phyloP scores from a whole-genome alignment of 2,329 filamentous ascomycete species.

The Calonectria hongkongensis region DNA sequence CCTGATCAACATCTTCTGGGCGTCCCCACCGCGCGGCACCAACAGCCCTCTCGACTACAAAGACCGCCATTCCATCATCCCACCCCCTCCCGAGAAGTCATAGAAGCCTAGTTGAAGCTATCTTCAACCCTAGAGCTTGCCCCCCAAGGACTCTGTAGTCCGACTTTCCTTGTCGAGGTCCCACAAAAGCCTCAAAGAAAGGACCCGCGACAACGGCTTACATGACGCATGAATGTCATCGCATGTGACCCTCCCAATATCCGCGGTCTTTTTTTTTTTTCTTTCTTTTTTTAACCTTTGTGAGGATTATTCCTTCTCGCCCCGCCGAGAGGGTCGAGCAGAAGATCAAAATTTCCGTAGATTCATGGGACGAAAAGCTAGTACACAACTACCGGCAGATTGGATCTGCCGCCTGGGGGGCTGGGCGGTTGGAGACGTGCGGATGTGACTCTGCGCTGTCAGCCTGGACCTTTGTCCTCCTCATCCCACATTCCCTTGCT shows the following conservation, averaged over 20 bases:
- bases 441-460: conserved; percentile 41
- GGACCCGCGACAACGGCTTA: conserved; percentile 24
- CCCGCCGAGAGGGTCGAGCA: neutral
- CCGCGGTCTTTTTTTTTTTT: neutral
- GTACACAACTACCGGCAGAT: conserved; percentile 40
- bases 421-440: conserved; percentile 21
- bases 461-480: conserved; percentile 17
- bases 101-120: conserved; percentile 3
- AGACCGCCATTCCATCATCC: conserved; percentile 20
- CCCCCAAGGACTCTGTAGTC: neutral
- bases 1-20: conserved; percentile 30
- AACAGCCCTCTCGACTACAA: neutral
- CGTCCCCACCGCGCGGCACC: neutral
- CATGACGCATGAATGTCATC: conserved; percentile 31
- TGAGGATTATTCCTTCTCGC: conserved; percentile 8
- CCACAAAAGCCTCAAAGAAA: conserved; percentile 17
- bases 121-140: conserved; percentile 12
- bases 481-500: neutral
- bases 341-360: conserved; percentile 18
- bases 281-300: conserved; percentile 7
- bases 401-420: conserved; percentile 41
- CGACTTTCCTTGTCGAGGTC: conserved; percentile 12
- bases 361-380: conserved; percentile 16
- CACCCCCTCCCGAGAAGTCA: conserved; percentile 10
- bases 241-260: conserved; percentile 26